phyloP scores from a whole-genome alignment of 2,329 filamentous ascomycete genomes.

The Emergomyces orientalis region DNA sequence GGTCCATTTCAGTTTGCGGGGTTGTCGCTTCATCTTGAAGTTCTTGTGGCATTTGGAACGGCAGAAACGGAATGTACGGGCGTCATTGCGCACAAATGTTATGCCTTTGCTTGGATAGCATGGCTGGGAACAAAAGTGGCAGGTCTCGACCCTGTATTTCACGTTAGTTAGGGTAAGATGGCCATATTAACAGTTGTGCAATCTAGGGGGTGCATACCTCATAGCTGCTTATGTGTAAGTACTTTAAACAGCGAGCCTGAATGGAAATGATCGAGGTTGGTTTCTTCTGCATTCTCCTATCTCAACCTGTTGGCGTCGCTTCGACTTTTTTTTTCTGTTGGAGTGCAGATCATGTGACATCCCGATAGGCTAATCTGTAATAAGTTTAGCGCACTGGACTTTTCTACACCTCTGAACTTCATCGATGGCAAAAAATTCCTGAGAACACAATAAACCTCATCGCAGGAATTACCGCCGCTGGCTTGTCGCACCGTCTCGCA shows the following conservation, averaged over 20 bases:
- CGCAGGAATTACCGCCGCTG: background rate
- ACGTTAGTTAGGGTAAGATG: background rate
- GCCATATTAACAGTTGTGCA: background rate
- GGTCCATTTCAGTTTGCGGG: constrained; percentile 93
- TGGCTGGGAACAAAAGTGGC: constrained; percentile 62
- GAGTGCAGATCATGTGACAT: background rate
- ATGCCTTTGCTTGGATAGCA: constrained; percentile 58
- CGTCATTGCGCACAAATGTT: constrained; percentile 59
- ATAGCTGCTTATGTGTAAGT: constrained; percentile 2
- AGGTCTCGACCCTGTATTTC: constrained; percentile 46
- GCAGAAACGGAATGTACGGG: constrained; percentile 58
- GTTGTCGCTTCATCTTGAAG: constrained; percentile 98
- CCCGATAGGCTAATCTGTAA: background rate
- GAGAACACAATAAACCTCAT: background rate
- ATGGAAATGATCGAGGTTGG: background rate
- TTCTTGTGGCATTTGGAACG: constrained; percentile 61
- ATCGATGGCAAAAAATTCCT: background rate
- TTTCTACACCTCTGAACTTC: background rate
- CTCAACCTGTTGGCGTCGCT: background rate
- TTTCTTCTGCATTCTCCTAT: background rate
- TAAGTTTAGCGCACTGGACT: background rate
- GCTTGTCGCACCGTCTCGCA: background rate
- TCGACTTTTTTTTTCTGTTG: background rate
- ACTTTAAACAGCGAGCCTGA: background rate
- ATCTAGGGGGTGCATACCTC: background rate